phyloP scores from a whole-genome alignment of 2,329 filamentous ascomycete genomes.

The Xylariales sp. region DNA sequence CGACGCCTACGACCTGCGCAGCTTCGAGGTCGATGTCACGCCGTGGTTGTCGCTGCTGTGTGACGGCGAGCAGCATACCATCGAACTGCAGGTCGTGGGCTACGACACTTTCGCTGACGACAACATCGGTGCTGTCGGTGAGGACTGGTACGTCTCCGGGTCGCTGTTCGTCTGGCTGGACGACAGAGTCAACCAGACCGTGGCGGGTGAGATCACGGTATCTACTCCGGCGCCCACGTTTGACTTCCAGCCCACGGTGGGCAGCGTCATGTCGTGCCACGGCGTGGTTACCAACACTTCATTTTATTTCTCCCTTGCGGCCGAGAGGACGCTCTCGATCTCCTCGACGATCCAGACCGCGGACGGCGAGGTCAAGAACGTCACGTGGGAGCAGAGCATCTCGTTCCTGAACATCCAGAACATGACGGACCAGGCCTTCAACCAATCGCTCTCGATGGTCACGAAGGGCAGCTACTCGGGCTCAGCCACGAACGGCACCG shows the following conservation, averaged over 20 bases:
- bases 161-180: constrained; percentile 63
- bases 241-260: constrained; percentile 17
- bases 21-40: constrained; percentile 66
- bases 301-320: constrained; percentile 20
- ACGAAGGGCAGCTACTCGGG: constrained; percentile 19
- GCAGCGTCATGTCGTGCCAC: constrained; percentile 12
- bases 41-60: constrained; percentile 57
- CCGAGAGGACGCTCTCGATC: constrained; percentile 19
- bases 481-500: constrained; percentile 12
- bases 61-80: constrained; percentile 46
- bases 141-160: constrained; percentile 62
- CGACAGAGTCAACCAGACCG: constrained; percentile 26
- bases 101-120: constrained; percentile 38
- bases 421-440: constrained; percentile 23
- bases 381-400: constrained; percentile 21
- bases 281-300: constrained; percentile 21
- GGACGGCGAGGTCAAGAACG: constrained; percentile 12
- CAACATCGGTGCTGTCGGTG: constrained; percentile 40
- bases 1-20: constrained; percentile 62
- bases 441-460: constrained; percentile 23
- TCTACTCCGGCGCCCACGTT: constrained; percentile 14
- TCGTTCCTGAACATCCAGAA: constrained; percentile 26
- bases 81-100: constrained; percentile 17
- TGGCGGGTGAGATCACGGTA: constrained; percentile 13
- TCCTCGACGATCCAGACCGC: constrained; percentile 17